Conservation (phyloP, 331 rosid genomes). For the Phaseolus coccineus region DNA sequence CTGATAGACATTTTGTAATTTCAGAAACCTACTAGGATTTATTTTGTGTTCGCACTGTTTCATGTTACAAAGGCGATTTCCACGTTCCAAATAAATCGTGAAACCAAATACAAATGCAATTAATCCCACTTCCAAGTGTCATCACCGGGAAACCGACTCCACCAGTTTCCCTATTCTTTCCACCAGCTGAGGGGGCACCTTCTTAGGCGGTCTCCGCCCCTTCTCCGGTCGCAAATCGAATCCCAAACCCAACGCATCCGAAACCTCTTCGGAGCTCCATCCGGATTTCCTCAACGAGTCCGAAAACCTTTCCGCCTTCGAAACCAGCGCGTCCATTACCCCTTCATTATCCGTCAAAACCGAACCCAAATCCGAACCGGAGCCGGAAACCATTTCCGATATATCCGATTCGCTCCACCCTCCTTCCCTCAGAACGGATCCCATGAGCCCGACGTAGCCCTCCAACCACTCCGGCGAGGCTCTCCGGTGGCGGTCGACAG, state of each 20-base stretch:
- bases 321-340: slow-evolving; percentile 71
- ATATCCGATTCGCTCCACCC: slow-evolving; percentile 94
- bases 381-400: slow-evolving; percentile 72
- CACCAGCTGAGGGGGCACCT: slow-evolving; percentile 72
- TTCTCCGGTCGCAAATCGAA: slow-evolving; percentile 77
- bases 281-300: slow-evolving; percentile 80
- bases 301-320: slow-evolving; percentile 77
- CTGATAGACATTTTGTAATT: neutral
- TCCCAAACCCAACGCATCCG: slow-evolving; percentile 83
- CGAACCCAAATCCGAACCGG: slow-evolving; percentile 55
- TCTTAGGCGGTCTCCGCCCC: slow-evolving; percentile 69
- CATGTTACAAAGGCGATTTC: slow-evolving; percentile 44
- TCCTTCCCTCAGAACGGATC: slow-evolving; percentile 71
- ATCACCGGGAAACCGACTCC: slow-evolving; percentile 72
- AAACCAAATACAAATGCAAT: neutral
- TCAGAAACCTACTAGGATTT: slow-evolving; percentile 19
- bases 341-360: slow-evolving; percentile 73
- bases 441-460: slow-evolving; percentile 69
- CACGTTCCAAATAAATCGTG: slow-evolving; percentile 23
- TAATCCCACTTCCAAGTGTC: neutral
- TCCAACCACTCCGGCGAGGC: slow-evolving; percentile 72
- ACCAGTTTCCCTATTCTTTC: slow-evolving; percentile 76
- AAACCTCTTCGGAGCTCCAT: slow-evolving; percentile 97
- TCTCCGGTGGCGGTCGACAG: slow-evolving; percentile 66
- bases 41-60: slow-evolving; percentile 6